phyloP scores from a whole-genome alignment of 352 stramenopile species.

The Phytophthora pisi region DNA sequence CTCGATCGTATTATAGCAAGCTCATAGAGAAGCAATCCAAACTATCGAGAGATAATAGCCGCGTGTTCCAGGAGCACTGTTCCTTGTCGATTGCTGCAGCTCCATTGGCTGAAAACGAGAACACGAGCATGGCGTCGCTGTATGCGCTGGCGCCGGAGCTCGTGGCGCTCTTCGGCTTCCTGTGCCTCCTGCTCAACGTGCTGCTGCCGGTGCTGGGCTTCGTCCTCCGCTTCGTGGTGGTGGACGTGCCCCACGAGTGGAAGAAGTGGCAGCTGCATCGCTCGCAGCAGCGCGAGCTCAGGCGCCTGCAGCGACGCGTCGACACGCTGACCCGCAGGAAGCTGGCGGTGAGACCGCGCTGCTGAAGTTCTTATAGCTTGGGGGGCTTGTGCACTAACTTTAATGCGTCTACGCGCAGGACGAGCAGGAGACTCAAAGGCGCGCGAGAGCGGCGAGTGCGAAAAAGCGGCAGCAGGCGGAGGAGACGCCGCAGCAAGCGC shows the following conservation, averaged over 20 bases:
- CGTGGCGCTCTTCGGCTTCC: constrained; percentile 52
- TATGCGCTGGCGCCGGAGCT: constrained; percentile 39
- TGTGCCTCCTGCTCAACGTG: constrained; percentile 52
- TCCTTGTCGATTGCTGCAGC: constrained; percentile 11
- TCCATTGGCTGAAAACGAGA: constrained; percentile 37
- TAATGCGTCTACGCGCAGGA: constrained; percentile 19
- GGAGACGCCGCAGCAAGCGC: not conserved
- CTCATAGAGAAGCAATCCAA: constrained; percentile 44
- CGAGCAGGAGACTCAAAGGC: constrained; percentile 30
- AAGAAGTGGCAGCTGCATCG: constrained; percentile 43
- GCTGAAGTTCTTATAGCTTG: not conserved
- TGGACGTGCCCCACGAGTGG: constrained; percentile 45
- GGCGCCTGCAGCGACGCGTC: constrained; percentile 39
- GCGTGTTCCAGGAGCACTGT: constrained; percentile 22
- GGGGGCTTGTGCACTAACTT: not conserved
- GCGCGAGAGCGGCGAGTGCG: constrained; percentile 14
- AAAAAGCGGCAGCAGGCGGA: constrained; percentile 21
- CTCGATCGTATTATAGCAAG: constrained; percentile 48
- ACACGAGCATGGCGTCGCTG: constrained; percentile 3
- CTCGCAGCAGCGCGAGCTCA: constrained; percentile 47
- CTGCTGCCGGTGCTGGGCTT: constrained; percentile 39
- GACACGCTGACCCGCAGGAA: constrained; percentile 34
- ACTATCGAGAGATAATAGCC: constrained; percentile 39
- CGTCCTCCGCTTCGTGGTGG: constrained; percentile 33
- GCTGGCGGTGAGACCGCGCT: constrained; percentile 17